Evolutionary conservation across 768 basidiomycete species (phyloP).

Genomic region (Boletus eberwhitei): DNA sequence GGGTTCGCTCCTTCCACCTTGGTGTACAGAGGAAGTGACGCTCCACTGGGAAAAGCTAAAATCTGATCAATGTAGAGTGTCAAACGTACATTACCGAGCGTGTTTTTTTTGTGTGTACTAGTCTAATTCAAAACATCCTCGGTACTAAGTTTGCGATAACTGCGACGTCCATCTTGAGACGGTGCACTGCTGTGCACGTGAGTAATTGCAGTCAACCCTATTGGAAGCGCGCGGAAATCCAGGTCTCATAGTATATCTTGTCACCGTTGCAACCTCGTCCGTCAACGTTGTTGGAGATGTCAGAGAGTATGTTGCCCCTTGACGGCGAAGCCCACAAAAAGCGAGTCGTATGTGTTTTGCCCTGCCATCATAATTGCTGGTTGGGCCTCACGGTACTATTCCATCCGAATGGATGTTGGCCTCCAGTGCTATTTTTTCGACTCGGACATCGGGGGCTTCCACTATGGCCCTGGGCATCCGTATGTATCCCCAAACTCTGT

Average conservation of each 20-base stretch:
- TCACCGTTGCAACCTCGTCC: not conserved
- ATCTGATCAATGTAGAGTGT: conserved; percentile 36
- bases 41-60: conserved; percentile 62
- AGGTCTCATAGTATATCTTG: not conserved
- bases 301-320: conserved; percentile 52
- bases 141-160: not conserved
- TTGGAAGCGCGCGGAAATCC: not conserved
- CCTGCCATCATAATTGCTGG: not conserved
- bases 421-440: conserved; percentile 97
- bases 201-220: not conserved
- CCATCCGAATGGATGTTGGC: conserved; percentile 5
- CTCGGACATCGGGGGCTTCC: conserved; percentile 98
- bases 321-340: conserved; percentile 76
- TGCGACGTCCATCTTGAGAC: not conserved
- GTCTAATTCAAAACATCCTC: not conserved
- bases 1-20: conserved; percentile 86
- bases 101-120: conserved; percentile 3
- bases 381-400: conserved; percentile 4
- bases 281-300: conserved; percentile 24
- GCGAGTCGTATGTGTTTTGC: conserved; percentile 66
- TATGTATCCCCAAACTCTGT: conserved; percentile 35
- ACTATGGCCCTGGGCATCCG: conserved; percentile 98
- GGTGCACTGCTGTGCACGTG: conserved; percentile 17
- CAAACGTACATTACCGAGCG: conserved; percentile 6
- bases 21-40: conserved; percentile 67